Evolutionary conservation across 2,329 filamentous ascomycete genomes (phyloP).

Genomic region (Bipolaris bicolor): DNA sequence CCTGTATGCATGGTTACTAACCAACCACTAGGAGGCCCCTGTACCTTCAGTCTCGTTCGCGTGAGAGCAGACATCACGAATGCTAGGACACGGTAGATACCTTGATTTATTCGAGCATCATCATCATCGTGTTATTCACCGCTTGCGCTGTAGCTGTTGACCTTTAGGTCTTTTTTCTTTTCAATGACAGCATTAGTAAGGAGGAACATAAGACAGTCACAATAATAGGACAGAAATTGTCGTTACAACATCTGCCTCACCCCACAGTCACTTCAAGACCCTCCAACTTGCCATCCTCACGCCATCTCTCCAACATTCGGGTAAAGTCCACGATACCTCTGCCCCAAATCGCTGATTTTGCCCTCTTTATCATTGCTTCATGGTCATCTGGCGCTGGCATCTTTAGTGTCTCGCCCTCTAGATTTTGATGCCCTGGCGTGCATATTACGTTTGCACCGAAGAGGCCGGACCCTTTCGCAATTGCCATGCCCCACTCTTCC

Average conservation of each 20-base stretch:
- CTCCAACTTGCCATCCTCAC: constrained; percentile 12
- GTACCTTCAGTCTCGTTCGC: background rate
- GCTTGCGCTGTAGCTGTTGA: too few species aligned
- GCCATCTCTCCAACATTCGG: constrained; percentile 13
- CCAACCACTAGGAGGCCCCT: constrained; percentile 4
- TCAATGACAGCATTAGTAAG: background rate
- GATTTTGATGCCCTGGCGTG: constrained; percentile 15
- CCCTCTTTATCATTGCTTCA: constrained; percentile 17
- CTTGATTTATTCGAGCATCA: background rate
- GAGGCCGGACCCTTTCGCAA: constrained; percentile 13
- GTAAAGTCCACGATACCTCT: constrained; percentile 13
- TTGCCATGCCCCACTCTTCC: constrained; percentile 15
- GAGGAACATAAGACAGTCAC: background rate
- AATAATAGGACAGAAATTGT: background rate
- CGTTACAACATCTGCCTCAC: background rate
- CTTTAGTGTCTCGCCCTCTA: constrained; percentile 15
- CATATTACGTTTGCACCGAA: constrained; percentile 10
- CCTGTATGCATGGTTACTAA: background rate
- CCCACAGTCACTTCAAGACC: constrained; percentile 8
- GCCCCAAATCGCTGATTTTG: constrained; percentile 12
- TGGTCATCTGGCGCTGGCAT: constrained; percentile 14
- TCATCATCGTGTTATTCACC: background rate
- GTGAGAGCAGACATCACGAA: background rate
- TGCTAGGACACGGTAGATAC: background rate
- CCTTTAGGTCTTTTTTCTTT: too few species aligned